Conservation (phyloP, 2,329 filamentous ascomycete genomes). For the Blastomyces gilchristii region DNA sequence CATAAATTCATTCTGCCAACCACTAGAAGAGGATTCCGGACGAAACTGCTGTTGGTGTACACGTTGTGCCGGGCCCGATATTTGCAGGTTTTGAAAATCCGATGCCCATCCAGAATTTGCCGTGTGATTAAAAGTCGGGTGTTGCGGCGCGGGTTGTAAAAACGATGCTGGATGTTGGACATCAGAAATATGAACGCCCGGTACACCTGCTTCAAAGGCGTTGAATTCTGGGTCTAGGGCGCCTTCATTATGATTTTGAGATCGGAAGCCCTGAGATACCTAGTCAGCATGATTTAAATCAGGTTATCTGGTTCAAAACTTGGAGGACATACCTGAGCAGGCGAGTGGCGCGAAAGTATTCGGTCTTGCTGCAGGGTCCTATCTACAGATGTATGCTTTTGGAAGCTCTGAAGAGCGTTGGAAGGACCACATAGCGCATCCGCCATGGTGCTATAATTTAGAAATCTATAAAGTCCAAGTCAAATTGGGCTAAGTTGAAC, state of each 20-base stretch:
- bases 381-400: constrained; percentile 59
- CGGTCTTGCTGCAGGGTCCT: constrained; percentile 65
- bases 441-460: constrained; percentile 42
- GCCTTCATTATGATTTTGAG: constrained; percentile 44
- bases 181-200: constrained; percentile 27
- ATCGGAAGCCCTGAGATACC: constrained; percentile 49
- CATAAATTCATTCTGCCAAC: constrained; percentile 55
- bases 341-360: constrained; percentile 44
- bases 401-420: constrained; percentile 62
- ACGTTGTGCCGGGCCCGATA: constrained; percentile 32
- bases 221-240: constrained; percentile 57
- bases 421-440: constrained; percentile 64
- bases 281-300: constrained; percentile 12
- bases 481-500: not conserved
- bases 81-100: constrained; percentile 38
- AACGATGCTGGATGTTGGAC: constrained; percentile 29
- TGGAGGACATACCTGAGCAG: constrained; percentile 42
- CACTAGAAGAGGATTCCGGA: constrained; percentile 26
- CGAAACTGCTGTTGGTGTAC: constrained; percentile 41
- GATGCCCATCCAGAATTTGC: constrained; percentile 32
- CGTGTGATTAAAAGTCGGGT: constrained; percentile 12
- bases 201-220: constrained; percentile 48
- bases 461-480: not conserved
- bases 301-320: constrained; percentile 3
- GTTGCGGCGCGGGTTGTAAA: constrained; percentile 18